Evolutionary conservation across 2,329 filamentous ascomycete genomes (phyloP), one percentile per base, ranked within the genome.

Genomic region (Arthroderma sp.): DNA sequence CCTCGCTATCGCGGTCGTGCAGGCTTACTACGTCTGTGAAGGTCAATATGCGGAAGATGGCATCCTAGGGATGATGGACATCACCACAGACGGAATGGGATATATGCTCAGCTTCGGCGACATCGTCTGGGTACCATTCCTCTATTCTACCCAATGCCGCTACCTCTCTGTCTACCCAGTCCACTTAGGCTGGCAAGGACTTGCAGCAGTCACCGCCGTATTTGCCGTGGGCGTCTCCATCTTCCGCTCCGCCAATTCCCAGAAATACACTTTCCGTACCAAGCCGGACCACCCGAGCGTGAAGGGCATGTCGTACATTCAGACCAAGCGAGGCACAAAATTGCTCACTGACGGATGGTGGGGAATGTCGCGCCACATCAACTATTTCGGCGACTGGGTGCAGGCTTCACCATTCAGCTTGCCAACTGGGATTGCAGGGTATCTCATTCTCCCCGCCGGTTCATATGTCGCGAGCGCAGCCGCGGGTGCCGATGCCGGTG

Each of bases 91-190:
- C 56, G 89, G 89, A 4, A 94, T 96, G 54, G 89, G 89, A 43
- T 86, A 86, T 69, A 96, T 96, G 89, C 74, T 96, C 31, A 73
- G 85, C 1, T 95, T 95, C 60, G 89, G 87, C 45, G 89, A 96
- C 57, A 72, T 95, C 4, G 84, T 83, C 50, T 96, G 89, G 89
- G 76, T 95, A 2, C 89, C 89, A 0, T 94, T 94, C 61, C 73
- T 86, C 47, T 96, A 94, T 71, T 83, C 79, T 11, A 71, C 86
- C 32, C 88, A 94, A 64, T 79, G 82, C 5, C 80, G 85, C 37
- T 96, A 95, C 62, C 78, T 96, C 4, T 76, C 87, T 1, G 73
- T 83, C 7, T 83, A 93, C 63, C 89, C 89, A 0, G 69, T 87
- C 9, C 72, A 80, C n/a, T 79, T 96, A 4, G 87, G 87, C 1